Evolutionary conservation across 139 green algal genomes (phyloP), one percentile per base, ranked within the genome.

Genomic region (Zygnema circumcarinatum): DNA sequence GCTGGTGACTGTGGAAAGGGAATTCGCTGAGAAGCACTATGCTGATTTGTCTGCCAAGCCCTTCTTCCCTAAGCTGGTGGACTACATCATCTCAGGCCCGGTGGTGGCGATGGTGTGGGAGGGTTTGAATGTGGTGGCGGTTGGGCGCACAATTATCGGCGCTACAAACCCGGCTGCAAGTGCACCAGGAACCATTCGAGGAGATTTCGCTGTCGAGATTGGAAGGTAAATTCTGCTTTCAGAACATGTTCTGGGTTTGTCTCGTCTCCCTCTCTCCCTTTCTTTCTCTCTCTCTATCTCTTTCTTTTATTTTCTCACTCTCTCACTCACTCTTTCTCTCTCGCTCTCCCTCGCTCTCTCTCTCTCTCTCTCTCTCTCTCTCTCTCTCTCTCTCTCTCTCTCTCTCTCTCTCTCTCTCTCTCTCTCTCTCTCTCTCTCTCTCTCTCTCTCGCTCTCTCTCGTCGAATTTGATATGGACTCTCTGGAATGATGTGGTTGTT

Each of bases 41-140:
- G 94, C 95, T 87, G 97, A 99, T 83, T 93, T 99, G 52, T 92
- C 89, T 39, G 62, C 42, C 32, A 98, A 98, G 93, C 96, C 96
- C 7, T 99, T 99, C 89, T 99, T 98, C 92, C 79, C 81, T 53
- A 94, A 94, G 25, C 93, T 99, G 1, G 96, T 99, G 0, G 94
- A 97, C 31, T 99, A 99, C 95, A 99, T 99, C 76, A 88, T 94
- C 2, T 98, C 95, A 20, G 97, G 97, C 22, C 97, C 97, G 20
- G 97, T 99, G n/a, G 95, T 99, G 0, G 94, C 92, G 88, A 99
- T 99, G 96, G 96, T 97, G 39, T 98, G 95, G 97, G 96, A 99
- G 91, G 97, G 97, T 80, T 92, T 96, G 56, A 96, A 95, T 42
- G 97, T 99, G 0, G 95, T 99, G 32, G 94, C 94, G 67, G 95